Percentiles rank a stretch among this genome's conserved stretches.
Evolutionary conservation across 2,329 filamentous ascomycete genomes (phyloP).

Genomic region (Fusarium abutilonis): DNA sequence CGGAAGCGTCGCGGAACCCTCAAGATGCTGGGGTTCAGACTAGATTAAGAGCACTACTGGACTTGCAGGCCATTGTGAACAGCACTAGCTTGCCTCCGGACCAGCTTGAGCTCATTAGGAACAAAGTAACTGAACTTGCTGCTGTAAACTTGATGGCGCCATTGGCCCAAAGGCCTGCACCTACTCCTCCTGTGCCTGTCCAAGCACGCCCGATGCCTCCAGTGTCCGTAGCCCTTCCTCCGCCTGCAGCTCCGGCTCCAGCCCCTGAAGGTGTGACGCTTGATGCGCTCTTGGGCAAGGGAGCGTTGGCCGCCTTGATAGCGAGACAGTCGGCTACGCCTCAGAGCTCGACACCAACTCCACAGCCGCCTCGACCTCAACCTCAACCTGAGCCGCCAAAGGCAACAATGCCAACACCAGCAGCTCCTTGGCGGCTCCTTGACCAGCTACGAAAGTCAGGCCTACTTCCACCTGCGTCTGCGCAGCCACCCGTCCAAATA

Average conservation of each 20-base stretch:
- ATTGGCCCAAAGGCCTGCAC: slow-evolving; percentile 56
- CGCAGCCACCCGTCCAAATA: slow-evolving; percentile 52
- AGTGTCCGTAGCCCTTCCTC: slow-evolving; percentile 48
- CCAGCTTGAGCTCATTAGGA: slow-evolving; percentile 84
- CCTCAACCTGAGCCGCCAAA: slow-evolving; percentile 33
- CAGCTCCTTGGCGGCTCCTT: slow-evolving; percentile 68
- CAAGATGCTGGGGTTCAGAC: slow-evolving; percentile 79
- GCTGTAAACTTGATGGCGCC: slow-evolving; percentile 67
- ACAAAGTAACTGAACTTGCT: slow-evolving; percentile 81
- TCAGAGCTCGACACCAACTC: slow-evolving; percentile 59
- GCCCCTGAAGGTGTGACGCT: slow-evolving; percentile 58
- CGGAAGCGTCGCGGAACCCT: slow-evolving; percentile 78
- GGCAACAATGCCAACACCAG: slow-evolving; percentile 51
- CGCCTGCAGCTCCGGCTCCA: slow-evolving; percentile 48
- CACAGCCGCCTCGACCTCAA: slow-evolving; percentile 43
- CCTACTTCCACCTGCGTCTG: slow-evolving; percentile 62
- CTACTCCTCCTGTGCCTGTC: slow-evolving; percentile 48
- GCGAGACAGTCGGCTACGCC: slow-evolving; percentile 62
- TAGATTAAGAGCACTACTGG: slow-evolving; percentile 84
- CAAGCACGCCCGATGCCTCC: slow-evolving; percentile 49
- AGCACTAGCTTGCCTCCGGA: slow-evolving; percentile 80
- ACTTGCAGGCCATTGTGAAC: slow-evolving; percentile 79
- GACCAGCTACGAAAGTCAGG: slow-evolving; percentile 75
- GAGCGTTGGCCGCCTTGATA: slow-evolving; percentile 68
- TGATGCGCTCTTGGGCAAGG: slow-evolving; percentile 68